Base-by-base conservation (phyloP, 805 yeast species). In the Millerozyma miso region DNA sequence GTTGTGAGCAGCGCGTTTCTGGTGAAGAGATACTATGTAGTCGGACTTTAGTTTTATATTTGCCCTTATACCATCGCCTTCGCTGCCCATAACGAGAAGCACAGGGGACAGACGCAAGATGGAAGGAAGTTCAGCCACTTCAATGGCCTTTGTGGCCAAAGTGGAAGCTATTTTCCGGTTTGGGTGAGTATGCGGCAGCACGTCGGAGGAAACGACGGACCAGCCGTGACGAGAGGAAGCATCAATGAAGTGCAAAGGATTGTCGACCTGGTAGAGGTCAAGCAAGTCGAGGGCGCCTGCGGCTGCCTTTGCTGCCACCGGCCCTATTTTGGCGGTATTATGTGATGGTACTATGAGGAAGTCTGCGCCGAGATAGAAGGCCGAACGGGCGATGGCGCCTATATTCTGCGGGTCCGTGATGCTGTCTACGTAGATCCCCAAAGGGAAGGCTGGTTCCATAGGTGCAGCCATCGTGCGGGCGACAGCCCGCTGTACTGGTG, bases 381-480 rank as follows among this genome's bases (percentile, higher is more conserved):
- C 91, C 2, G 89, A 77, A 56, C 97, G 69, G 20, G 86, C 63
- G 35, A 88, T 79, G 18, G 91, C 93, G 5, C 97, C 97, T 51
- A 87, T 69, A 58, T 88, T 88, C 58, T 87, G 95, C 0, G 96
- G 91, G 59, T 88, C 96, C 12, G 86, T 79, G 35, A 89, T 73
- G 45, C 85, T 88, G 60, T 88, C 96, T 19, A 88, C 63, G 52
- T 74, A 88, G 3, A 88, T 50, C 0, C 88, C 96, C 14, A 89
- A 53, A 2, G 96, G 95, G 52, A 47, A 57, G 29, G 41, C 47
- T 59, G 62, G 17, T 1, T 39, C 29, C 38, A 51, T 55, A 3
- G 19, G 31, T 12, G 33, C 35, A 3, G 23, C 8, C 12, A 33
- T 31, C 1, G 34, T 15, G n/a, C 65, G 46, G 5, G 50, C 61